A percentile compares a stretch with the other conserved stretches of the same genome.
Evolutionary conservation across 495 filamentous ascomycete species (phyloP).

Genomic region (Glutinoglossum americanum): DNA sequence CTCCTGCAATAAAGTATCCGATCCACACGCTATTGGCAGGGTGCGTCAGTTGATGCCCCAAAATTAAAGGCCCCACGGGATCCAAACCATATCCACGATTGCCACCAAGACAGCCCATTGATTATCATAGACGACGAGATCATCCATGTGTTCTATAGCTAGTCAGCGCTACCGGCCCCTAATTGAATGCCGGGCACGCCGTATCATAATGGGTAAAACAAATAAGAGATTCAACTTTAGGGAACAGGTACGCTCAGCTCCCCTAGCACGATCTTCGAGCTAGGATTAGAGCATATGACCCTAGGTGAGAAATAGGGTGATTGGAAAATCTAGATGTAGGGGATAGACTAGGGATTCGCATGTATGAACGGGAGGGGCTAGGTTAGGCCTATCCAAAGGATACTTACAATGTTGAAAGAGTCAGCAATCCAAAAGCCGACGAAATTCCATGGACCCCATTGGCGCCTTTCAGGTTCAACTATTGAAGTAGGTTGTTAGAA

Average conservation of each 20-base stretch:
- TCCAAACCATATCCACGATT: slow-evolving; percentile 65
- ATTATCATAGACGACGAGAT: slow-evolving; percentile 70
- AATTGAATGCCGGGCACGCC: background rate
- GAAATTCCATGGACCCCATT: slow-evolving; percentile 81
- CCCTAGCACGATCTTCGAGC: too few relatives aligned
- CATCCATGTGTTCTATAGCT: slow-evolving; percentile 75
- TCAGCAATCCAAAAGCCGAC: slow-evolving; percentile 86
- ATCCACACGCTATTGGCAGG: slow-evolving; percentile 34
- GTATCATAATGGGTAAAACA: too few relatives aligned
- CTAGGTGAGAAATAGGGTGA: too few relatives aligned
- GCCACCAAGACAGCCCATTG: slow-evolving; percentile 77
- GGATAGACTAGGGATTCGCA: too few relatives aligned
- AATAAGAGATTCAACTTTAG: too few relatives aligned
- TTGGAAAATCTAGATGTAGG: too few relatives aligned
- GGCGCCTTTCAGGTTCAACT: slow-evolving; percentile 63
- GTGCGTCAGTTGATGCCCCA: background rate
- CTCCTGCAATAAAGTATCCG: slow-evolving; percentile 57
- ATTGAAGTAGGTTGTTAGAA: slow-evolving; percentile 9
- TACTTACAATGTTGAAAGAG: slow-evolving; percentile 68
- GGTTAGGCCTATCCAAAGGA: too few relatives aligned
- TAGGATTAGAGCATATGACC: too few relatives aligned
- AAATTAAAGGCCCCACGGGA: slow-evolving; percentile 2
- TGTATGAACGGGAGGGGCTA: too few relatives aligned
- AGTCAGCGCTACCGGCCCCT: background rate
- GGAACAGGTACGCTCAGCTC: too few relatives aligned